Conservation (phyloP, 495 filamentous ascomycete genomes). For the Rostrohypoxylon terebratum region DNA sequence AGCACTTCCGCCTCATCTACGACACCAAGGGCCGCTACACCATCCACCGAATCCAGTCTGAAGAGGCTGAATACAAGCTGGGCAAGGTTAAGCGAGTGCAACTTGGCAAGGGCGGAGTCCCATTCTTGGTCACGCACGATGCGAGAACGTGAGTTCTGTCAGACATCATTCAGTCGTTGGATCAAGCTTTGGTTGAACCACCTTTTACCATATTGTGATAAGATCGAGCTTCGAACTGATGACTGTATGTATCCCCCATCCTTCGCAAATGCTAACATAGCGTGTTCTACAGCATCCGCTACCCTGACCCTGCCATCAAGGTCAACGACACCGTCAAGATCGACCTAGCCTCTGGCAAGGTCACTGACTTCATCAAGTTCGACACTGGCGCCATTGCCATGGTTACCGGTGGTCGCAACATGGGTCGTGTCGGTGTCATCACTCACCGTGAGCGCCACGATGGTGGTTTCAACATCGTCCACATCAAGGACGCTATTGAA, state of each 20-base stretch:
- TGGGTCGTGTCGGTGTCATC: constrained; percentile 99
- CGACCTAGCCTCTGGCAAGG: constrained; percentile 95
- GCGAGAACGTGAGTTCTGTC: constrained; percentile 98
- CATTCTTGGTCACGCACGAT: constrained; percentile 99
- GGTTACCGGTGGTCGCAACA: constrained; percentile 98
- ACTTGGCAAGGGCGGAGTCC: constrained; percentile 98
- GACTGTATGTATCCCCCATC: constrained; percentile 59
- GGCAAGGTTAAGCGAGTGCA: constrained; percentile 99
- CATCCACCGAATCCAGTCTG: constrained; percentile 96
- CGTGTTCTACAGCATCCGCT: constrained; percentile 81
- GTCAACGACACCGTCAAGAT: constrained; percentile 99
- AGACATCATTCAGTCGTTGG: constrained; percentile 99
- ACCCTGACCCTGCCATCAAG: constrained; percentile 97
- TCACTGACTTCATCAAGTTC: constrained; percentile 94
- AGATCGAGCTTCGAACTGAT: constrained; percentile 53
- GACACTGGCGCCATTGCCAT: constrained; percentile 97
- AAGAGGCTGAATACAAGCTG: constrained; percentile 99
- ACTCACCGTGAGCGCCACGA: constrained; percentile 99
- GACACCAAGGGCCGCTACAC: constrained; percentile 99
- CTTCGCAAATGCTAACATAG: constrained; percentile 56
- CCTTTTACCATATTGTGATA: constrained; percentile 46
- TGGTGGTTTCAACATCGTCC: constrained; percentile 99
- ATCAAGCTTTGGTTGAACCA: constrained; percentile 91
- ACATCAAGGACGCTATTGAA: constrained; percentile 99
- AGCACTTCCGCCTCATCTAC: constrained; percentile 99